Evolutionary conservation across 306 rosid species (phyloP).

Genomic region (Cucurbita argyrosperma): DNA sequence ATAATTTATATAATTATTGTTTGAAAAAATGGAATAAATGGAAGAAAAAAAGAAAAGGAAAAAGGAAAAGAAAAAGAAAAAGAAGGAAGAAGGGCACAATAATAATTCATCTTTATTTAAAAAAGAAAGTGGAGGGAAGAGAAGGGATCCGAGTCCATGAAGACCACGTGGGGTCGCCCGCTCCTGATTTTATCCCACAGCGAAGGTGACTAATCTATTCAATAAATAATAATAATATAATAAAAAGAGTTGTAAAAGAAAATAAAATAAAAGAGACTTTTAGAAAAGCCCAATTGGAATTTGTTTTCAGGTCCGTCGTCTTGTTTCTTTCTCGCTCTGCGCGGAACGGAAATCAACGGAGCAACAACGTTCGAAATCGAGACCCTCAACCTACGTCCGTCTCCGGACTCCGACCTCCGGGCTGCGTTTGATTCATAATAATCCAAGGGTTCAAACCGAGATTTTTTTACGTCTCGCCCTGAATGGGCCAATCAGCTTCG

Average conservation of each 20-base stretch:
- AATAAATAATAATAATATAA: neutral
- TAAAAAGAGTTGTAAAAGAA: neutral
- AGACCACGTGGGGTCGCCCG: constrained; percentile 16
- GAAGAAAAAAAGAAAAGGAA: neutral
- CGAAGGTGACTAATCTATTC: constrained; percentile 10
- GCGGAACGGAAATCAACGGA: neutral
- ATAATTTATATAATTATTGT: neutral
- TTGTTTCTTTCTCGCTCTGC: neutral
- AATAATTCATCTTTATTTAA: neutral
- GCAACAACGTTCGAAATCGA: neutral
- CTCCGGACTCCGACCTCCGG: neutral
- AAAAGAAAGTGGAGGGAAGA: neutral
- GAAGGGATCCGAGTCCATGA: constrained; percentile 10
- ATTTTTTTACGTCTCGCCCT: constrained; percentile 12
- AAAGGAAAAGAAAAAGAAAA: neutral
- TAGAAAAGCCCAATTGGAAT: constrained; percentile 30
- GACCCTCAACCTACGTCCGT: neutral
- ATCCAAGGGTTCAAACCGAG: constrained; percentile 10
- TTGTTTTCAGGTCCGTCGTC: constrained; percentile 37
- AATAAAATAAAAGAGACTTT: neutral
- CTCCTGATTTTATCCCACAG: constrained; percentile 2
- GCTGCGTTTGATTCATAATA: constrained; percentile 4
- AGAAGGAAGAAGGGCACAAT: neutral
- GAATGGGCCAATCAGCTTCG: constrained; percentile 94
- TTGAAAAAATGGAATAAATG: neutral